A percentile compares a stretch with the other conserved stretches of the same genome.
These are phyloP conservation scores for Russula olivacea DNA, from an alignment of 768 basidiomycete species.

Conservation along the genomic window DNA sequence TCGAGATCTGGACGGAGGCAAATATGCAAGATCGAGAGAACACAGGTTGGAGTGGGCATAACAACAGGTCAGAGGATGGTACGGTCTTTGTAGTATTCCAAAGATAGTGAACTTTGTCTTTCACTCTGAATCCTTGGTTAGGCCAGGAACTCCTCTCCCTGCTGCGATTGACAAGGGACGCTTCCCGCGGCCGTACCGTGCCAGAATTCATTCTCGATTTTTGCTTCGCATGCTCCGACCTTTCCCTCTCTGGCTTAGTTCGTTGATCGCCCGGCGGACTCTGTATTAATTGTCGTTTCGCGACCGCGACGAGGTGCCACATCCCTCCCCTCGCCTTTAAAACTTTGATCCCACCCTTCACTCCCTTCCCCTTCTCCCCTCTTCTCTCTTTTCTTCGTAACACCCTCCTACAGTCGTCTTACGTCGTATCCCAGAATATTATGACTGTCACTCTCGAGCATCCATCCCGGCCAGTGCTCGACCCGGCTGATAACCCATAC, in stretches of 20 bases:
- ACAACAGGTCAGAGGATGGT: too few species aligned
- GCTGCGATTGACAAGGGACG: too few species aligned
- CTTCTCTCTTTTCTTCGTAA: not conserved
- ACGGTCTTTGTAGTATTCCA: too few species aligned
- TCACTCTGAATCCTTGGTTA: too few species aligned
- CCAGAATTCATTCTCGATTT: not conserved
- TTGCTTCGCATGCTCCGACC: slow-evolving; percentile 18
- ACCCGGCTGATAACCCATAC: slow-evolving; percentile 19
- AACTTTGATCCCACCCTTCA: slow-evolving; percentile 19
- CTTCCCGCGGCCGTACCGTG: not conserved
- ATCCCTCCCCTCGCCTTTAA: not conserved
- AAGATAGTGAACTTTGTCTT: too few species aligned
- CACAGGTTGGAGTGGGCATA: too few species aligned
- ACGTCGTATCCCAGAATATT: not conserved
- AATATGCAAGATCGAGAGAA: not conserved
- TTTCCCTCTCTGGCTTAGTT: slow-evolving; percentile 23
- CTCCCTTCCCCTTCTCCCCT: not conserved
- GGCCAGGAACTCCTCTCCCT: not conserved
- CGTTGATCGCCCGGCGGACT: slow-evolving; percentile 24
- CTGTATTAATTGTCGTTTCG: slow-evolving; percentile 15
- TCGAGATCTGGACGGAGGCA: not conserved
- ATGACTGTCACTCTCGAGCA: slow-evolving; percentile 12
- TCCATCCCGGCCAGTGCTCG: not conserved
- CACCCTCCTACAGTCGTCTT: not conserved
- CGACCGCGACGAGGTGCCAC: slow-evolving; percentile 21